These are phyloP conservation scores for Lantana camara DNA, from an alignment of 257 asterid genomes.

Conservation along the genomic window DNA sequence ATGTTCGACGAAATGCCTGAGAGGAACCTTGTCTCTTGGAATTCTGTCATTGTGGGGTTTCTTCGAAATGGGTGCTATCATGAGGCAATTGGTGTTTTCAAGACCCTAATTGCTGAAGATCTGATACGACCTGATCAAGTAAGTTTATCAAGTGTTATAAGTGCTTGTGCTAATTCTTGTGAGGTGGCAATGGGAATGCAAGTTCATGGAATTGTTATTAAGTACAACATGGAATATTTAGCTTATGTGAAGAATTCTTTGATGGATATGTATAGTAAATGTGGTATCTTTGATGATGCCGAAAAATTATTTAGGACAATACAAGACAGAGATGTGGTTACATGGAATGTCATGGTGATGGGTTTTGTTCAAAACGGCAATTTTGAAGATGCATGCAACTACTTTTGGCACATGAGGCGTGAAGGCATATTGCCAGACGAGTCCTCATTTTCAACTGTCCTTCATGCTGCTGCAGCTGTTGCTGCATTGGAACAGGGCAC, in stretches of 20 bases:
- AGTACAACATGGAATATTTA: constrained; percentile 44
- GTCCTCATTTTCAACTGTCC: constrained; percentile 45
- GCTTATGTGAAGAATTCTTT: constrained; percentile 46
- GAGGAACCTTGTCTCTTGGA: constrained; percentile 54
- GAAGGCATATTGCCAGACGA: constrained; percentile 45
- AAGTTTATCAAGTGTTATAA: constrained; percentile 48
- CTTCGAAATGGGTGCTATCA: constrained; percentile 31
- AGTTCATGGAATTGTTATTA: constrained; percentile 45
- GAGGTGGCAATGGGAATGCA: constrained; percentile 37
- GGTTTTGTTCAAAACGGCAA: constrained; percentile 40
- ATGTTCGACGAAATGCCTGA: constrained; percentile 59
- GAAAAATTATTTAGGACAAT: constrained; percentile 36
- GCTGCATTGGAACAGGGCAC: constrained; percentile 44
- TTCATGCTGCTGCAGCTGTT: constrained; percentile 45
- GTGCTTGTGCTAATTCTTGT: constrained; percentile 45
- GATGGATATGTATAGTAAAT: constrained; percentile 53
- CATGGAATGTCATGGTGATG: constrained; percentile 50
- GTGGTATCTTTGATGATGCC: constrained; percentile 42
- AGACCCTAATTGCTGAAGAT: constrained; percentile 29
- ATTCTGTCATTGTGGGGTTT: constrained; percentile 49
- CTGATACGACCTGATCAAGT: constrained; percentile 44
- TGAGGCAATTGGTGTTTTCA: constrained; percentile 37
- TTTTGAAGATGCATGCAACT: constrained; percentile 50
- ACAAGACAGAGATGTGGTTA: constrained; percentile 43
- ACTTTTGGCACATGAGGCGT: constrained; percentile 48